phyloP scores from a whole-genome alignment of 2,329 filamentous ascomycete genomes.

The Nigrograna mackinnonii region DNA sequence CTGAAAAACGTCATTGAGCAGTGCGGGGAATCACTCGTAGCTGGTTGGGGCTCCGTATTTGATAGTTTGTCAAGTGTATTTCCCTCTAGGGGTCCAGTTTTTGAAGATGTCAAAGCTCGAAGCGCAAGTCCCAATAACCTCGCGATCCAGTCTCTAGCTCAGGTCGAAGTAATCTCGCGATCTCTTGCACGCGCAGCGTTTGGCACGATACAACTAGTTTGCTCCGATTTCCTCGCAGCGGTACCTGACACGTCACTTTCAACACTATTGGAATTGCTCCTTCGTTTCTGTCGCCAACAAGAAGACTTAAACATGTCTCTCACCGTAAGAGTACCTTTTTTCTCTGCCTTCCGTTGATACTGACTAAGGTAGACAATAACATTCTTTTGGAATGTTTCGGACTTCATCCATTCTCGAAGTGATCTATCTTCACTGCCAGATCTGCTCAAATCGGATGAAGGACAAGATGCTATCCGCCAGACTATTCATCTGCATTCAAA shows the following conservation, averaged over 20 bases:
- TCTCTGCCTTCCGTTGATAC: slow-evolving; percentile 2
- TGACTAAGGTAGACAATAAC: slow-evolving; percentile 71
- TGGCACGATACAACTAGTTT: slow-evolving; percentile 85
- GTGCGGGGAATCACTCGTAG: slow-evolving; percentile 79
- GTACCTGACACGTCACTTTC: slow-evolving; percentile 70
- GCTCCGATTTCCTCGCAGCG: slow-evolving; percentile 86
- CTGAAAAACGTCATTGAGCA: slow-evolving; percentile 83
- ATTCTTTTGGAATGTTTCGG: slow-evolving; percentile 94
- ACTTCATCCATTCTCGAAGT: slow-evolving; percentile 68
- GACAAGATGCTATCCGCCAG: slow-evolving; percentile 56
- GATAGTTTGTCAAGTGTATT: slow-evolving; percentile 86
- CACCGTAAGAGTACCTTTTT: slow-evolving; percentile 61
- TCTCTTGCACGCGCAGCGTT: slow-evolving; percentile 86
- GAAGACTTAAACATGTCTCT: slow-evolving; percentile 95
- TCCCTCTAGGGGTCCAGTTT: slow-evolving; percentile 7
- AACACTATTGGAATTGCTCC: slow-evolving; percentile 84
- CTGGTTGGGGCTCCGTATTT: slow-evolving; percentile 86
- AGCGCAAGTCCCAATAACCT: slow-evolving; percentile 31
- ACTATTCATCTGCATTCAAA: slow-evolving; percentile 64
- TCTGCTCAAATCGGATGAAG: slow-evolving; percentile 15
- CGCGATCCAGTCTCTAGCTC: slow-evolving; percentile 1
- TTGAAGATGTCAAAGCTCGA: neutral
- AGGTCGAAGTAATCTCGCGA: slow-evolving; percentile 58
- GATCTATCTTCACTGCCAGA: slow-evolving; percentile 40
- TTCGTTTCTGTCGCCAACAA: slow-evolving; percentile 84